Conservation (phyloP, 495 filamentous ascomycete genomes). For the Amniculicola lignicola region DNA sequence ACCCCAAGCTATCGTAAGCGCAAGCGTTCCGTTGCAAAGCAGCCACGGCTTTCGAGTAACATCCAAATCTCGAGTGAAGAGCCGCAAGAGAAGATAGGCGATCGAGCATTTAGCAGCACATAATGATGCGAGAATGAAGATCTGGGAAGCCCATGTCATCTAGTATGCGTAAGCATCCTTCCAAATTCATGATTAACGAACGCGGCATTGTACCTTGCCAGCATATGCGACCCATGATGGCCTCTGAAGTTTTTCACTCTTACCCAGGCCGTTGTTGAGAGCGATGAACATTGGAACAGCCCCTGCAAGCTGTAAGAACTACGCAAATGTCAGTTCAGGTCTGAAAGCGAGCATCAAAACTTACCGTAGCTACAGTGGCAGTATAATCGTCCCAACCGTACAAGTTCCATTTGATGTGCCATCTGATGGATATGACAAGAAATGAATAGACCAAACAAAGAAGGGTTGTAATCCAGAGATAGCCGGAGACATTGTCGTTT, state of each 20-base stretch:
- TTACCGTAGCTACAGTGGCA: conserved; percentile 10
- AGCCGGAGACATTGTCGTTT: conserved; percentile 8
- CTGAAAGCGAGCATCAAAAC: no score
- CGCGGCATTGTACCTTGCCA: no score
- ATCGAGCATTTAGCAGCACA: conserved; percentile 10
- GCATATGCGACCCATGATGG: no score
- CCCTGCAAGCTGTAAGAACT: conserved; percentile 10
- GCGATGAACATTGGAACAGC: conserved; percentile 10
- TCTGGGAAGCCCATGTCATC: conserved; percentile 11
- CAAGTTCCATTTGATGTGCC: conserved; percentile 23
- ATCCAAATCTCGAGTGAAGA: conserved; percentile 19
- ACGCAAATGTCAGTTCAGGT: neutral
- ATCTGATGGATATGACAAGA: conserved; percentile 5
- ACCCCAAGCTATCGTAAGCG: conserved; percentile 3
- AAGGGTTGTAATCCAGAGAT: conserved; percentile 19
- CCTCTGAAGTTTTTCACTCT: neutral
- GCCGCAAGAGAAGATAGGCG: conserved; percentile 9
- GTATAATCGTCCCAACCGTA: conserved; percentile 15
- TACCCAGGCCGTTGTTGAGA: conserved; percentile 12
- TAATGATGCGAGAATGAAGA: conserved; percentile 8
- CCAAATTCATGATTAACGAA: no score
- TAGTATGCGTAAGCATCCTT: no score
- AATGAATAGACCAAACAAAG: conserved; percentile 12
- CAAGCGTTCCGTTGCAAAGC: conserved; percentile 6
- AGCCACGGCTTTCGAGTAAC: conserved; percentile 11